These are phyloP conservation scores for Malus domestica DNA, from an alignment of 306 rosid genomes.

Conservation along the genomic window ASM211411v1 NC_041790.1:32509001-32509500, in stretches of 20 bases:
- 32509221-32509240: background rate
- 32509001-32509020: too few relatives aligned
- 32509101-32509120: too few relatives aligned
- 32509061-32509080: too few relatives aligned
- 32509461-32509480: constrained; percentile 24
- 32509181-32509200: background rate
- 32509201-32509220: background rate
- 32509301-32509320: background rate
- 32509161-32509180: too few relatives aligned
- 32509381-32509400: background rate
- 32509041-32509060: too few relatives aligned
- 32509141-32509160: too few relatives aligned
- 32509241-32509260: background rate
- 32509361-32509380: background rate
- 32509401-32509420: background rate
- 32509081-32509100: too few relatives aligned
- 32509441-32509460: constrained; percentile 12
- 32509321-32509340: background rate
- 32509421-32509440: background rate
- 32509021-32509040: too few relatives aligned
- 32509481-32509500: constrained; percentile 44
- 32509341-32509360: background rate
- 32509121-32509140: too few relatives aligned
- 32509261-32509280: background rate
- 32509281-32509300: background rate